Evolutionary conservation across 257 asterid genomes (phyloP).

Genomic region (Paraleonurus japonicus): DNA sequence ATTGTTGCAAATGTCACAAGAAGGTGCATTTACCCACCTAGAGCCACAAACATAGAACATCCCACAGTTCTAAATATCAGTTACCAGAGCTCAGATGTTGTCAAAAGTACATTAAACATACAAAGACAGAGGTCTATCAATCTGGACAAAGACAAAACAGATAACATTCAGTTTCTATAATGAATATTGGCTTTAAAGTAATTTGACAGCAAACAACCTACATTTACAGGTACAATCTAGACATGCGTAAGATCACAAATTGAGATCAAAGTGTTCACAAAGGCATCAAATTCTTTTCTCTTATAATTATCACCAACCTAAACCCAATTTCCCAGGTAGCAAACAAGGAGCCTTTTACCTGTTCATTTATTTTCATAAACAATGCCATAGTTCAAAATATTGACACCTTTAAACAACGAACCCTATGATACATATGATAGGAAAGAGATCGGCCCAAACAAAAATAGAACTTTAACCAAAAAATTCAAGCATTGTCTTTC

Average conservation of each 20-base stretch:
- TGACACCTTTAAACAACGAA: neutral
- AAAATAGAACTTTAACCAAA: neutral
- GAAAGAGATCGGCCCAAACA: conserved; percentile 5
- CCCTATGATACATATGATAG: neutral
- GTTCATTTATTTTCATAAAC: neutral
- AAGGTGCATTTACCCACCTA: conserved; percentile 96
- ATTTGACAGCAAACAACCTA: conserved; percentile 1
- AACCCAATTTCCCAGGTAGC: conserved; percentile 16
- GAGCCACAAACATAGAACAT: conserved; percentile 26
- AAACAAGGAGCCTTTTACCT: neutral
- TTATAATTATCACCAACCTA: neutral
- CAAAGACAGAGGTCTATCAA: conserved; percentile 11
- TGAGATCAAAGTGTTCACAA: neutral
- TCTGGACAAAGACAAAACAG: neutral
- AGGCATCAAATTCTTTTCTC: conserved; percentile 6
- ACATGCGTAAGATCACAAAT: neutral
- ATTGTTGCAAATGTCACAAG: conserved; percentile 73
- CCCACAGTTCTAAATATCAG: conserved; percentile 20
- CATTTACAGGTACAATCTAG: neutral
- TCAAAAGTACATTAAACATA: neutral
- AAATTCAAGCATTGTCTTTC: neutral
- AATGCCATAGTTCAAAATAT: neutral
- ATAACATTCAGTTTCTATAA: conserved; percentile 1
- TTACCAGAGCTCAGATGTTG: conserved; percentile 9
- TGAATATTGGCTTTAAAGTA: conserved; percentile 12